A percentile compares a stretch with the other conserved stretches of the same genome.
phyloP scores from a whole-genome alignment of 2,329 filamentous ascomycete species.

The Ampelomyces quisqualis region DNA sequence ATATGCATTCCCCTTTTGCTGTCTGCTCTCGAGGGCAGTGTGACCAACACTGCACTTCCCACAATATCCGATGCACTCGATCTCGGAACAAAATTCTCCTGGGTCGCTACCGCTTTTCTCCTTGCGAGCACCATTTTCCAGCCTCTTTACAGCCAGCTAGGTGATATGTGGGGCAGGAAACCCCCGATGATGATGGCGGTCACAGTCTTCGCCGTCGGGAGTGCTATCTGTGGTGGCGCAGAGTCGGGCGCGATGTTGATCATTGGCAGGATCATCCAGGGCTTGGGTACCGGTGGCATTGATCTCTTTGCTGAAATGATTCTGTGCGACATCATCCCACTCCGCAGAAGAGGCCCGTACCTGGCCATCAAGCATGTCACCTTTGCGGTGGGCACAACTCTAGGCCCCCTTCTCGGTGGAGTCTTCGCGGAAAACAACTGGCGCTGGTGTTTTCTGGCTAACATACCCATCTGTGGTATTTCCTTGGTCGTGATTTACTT shows the following conservation, averaged over 20 bases:
- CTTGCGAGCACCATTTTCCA: slow-evolving; percentile 48
- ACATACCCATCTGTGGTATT: slow-evolving; percentile 36
- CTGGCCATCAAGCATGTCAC: slow-evolving; percentile 30
- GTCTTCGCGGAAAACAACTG: slow-evolving; percentile 42
- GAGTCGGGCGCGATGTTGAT: slow-evolving; percentile 52
- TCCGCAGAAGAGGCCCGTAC: slow-evolving; percentile 50
- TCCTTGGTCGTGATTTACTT: slow-evolving; percentile 30
- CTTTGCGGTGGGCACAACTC: slow-evolving; percentile 28
- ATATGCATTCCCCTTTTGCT: slow-evolving; percentile 37
- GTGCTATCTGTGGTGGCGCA: slow-evolving; percentile 55
- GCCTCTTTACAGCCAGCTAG: slow-evolving; percentile 54
- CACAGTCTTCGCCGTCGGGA: slow-evolving; percentile 54
- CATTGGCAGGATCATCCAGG: slow-evolving; percentile 57
- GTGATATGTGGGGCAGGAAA: slow-evolving; percentile 57
- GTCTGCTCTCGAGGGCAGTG: slow-evolving; percentile 42
- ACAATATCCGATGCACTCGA: slow-evolving; percentile 39
- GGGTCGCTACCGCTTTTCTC: slow-evolving; percentile 32
- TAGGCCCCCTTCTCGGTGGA: slow-evolving; percentile 37
- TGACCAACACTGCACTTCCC: slow-evolving; percentile 47
- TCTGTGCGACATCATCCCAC: slow-evolving; percentile 53
- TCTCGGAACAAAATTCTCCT: slow-evolving; percentile 27
- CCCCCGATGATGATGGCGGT: slow-evolving; percentile 43
- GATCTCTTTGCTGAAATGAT: slow-evolving; percentile 52
- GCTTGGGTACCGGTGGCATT: slow-evolving; percentile 52
- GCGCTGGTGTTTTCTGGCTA: slow-evolving; percentile 51